Conservation (phyloP, 106 monocot species). For the Dioscorea zingiberensis region DNA sequence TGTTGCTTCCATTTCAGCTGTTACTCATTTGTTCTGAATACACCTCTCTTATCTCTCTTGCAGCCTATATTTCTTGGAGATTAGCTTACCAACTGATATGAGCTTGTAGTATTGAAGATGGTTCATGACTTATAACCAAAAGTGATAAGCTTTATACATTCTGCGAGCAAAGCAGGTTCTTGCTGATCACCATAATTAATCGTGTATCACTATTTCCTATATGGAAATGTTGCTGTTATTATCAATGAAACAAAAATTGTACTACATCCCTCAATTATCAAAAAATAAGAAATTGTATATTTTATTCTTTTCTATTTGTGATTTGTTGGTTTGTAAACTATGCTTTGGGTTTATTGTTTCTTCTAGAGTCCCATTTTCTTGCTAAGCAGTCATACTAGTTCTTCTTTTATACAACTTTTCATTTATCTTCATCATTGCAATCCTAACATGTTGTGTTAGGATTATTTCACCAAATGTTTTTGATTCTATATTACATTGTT, state of each 20-base stretch:
- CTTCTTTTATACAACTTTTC: too few relatives aligned
- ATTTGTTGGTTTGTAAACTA: background rate
- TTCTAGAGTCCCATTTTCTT: background rate
- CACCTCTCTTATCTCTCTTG: background rate
- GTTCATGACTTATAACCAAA: background rate
- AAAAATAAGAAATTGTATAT: background rate
- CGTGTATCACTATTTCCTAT: background rate
- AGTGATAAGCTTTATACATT: background rate
- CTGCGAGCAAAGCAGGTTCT: background rate
- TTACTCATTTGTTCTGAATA: background rate
- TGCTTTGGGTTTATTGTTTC: background rate
- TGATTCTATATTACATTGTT: too few relatives aligned
- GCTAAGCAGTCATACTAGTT: too few relatives aligned
- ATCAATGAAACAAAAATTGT: background rate
- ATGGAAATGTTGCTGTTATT: background rate
- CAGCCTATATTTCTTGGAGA: conserved; percentile 48
- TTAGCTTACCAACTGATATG: conserved; percentile 46
- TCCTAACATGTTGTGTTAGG: too few relatives aligned
- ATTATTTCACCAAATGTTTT: too few relatives aligned
- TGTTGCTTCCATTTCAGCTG: background rate
- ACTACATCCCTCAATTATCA: background rate
- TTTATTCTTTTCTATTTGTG: background rate
- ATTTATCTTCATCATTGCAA: too few relatives aligned
- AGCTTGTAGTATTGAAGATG: conserved; percentile 14
- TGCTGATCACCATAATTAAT: background rate